Base-by-base conservation (phyloP, 306 rosid genomes). In the Acacia crassicarpa region DNA sequence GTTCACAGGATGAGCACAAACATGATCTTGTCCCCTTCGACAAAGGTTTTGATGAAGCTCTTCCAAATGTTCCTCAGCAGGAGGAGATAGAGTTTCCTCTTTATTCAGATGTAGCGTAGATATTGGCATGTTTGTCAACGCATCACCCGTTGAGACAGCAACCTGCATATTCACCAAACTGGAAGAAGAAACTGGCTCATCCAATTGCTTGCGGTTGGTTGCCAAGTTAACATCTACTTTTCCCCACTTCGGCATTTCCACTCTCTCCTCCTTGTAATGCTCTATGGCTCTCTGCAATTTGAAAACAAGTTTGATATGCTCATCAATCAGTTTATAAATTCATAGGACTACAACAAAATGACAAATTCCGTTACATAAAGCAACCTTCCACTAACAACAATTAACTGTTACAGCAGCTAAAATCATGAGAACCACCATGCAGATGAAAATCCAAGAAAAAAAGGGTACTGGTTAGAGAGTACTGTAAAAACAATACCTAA, bases 231-330 rank as follows among this genome's bases (percentile, higher is more conserved):
- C 46, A 82, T 89, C 92, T 72, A 85, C 54, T 79, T 87, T 84
- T 51, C 82, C 88, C 79, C 75, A 83, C 13, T 81, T 83, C 75
- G 84, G 86, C 19, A 88, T 67, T 76, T 93, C 90, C 87, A 85
- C 84, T 66, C 79, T 84, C 85, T 93, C 94, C 89, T 87, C 92
- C 87, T 91, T 89, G 91, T 95, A 95, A 72, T 89, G 86, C 81
- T 88, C 87, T 72, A 93, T 85, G 41, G 97, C 97, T 72, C 88
- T 90, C 99, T 95, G 93, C 88, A 85, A 77, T 69, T 45, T 65
- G 84, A 44, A 65, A 83, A 77, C 74, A 70, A 33, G 62, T 80
- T 3, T 8, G 51, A 46, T 46, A 63, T 84, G 67, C 49, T 67
- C 78, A 51, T 78, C 66, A 80, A 80, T 80, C 41, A 82, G 46